Conservation (phyloP, 371 early-diverging fungal species). For the Circinella umbellata region DNA sequence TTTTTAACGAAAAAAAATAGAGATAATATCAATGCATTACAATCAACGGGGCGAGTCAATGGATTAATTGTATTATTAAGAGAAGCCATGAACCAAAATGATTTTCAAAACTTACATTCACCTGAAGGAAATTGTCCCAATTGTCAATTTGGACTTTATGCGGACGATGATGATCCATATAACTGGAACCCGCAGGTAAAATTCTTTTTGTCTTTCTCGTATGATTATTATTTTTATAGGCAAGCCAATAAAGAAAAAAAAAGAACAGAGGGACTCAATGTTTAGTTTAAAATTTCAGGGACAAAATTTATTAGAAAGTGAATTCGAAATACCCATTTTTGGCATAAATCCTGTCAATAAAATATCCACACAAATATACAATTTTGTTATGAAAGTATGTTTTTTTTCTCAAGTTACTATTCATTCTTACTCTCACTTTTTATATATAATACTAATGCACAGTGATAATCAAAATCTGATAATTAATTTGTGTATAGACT, state of each 20-base stretch:
- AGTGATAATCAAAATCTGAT: too few species aligned
- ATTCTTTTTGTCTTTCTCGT: too few species aligned
- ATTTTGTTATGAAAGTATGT: constrained; percentile 30
- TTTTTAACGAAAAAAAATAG: constrained; percentile 2
- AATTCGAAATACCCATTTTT: constrained; percentile 73
- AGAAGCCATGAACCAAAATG: constrained; percentile 1
- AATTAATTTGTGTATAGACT: constrained; percentile 35
- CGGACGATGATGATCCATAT: constrained; percentile 51
- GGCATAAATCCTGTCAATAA: constrained; percentile 57
- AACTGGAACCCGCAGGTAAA: constrained; percentile 74
- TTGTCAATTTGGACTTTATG: constrained; percentile 74
- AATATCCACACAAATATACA: constrained; percentile 42
- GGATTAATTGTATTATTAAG: constrained; percentile 35
- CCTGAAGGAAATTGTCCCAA: constrained; percentile 74
- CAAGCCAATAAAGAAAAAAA: neutral
- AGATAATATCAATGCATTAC: constrained; percentile 27
- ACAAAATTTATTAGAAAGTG: constrained; percentile 54
- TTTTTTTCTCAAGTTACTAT: neutral
- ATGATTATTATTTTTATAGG: too few species aligned
- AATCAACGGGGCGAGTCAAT: constrained; percentile 21
- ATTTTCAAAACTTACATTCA: constrained; percentile 37
- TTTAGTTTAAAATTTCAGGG: constrained; percentile 48
- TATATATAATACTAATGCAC: too few species aligned
- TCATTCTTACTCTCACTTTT: too few species aligned
- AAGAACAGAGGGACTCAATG: neutral